Base-by-base conservation (phyloP, 2,329 filamentous ascomycete species). In the Pestalotiopsis sp. region DNA sequence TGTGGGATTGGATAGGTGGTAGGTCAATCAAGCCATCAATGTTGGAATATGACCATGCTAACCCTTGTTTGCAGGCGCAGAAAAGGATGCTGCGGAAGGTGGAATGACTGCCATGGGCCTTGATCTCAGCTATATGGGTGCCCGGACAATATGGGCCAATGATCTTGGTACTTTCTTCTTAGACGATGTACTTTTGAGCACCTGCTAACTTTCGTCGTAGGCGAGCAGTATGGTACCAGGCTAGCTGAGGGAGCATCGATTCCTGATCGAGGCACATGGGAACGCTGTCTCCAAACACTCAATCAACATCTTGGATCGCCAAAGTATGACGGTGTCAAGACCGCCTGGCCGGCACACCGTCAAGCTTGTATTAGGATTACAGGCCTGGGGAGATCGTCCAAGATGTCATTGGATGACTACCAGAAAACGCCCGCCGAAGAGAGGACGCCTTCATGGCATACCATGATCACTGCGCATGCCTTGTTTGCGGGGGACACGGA, bases 1-100 rank as follows among this genome's bases (percentile, higher is more conserved):
- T 93, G n/a, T 97, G 93, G 93, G 87, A 89, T 61, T 93, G 92
- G 85, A 84, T 95, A 62, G 85, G 87, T 69, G 89, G 92, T 90
- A 75, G 76, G 83, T 85, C n/a, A 13, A 20, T 20, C 27, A 17
- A 39, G 1, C 7, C 14, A 52, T 11, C n/a, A 45, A 31, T 17
- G 9, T 17, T 25, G 20, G 14, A 39, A 1, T 62, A 27, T 64
- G n/a, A 39, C 11, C 60, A n/a, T 27, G 7, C 14, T 27, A 9
- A 59, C 55, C 13, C 6, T 36, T 25, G 63, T 13, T 13, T 60
- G 55, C 70, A 88, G 89, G 87, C 69, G 90, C 90, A 1, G 89
- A 93, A 72, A 83, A 86, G 31, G 88, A 90, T 38, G 89, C 91
- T 2, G 83, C 86, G 45, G 86, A 91, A 71, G 87, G 89, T 61